Base-by-base conservation (phyloP, 1,284 basidiomycete species). In the Leccinum griseonigrum region DNA sequence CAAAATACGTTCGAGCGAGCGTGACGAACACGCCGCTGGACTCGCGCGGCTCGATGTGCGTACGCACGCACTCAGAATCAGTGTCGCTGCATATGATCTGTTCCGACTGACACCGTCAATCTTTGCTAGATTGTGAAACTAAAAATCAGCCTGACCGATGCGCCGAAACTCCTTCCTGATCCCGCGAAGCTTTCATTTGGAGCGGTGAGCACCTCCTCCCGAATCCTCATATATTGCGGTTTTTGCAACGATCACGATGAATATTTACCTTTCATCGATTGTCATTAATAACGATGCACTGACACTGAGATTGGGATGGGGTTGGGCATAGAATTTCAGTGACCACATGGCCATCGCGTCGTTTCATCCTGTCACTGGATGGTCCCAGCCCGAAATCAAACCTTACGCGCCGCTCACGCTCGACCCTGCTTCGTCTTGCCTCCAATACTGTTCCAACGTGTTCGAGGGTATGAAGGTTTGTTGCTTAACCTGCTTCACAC, bases 381-480 rank as follows among this genome's bases (percentile, higher is more conserved):
- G 94, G 94, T 85, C 84, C 10, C 76, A 83, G 0, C 94, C 94
- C 1, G 83, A 88, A 67, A 94, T 96, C 74, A 88, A 88, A 70
- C 91, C 93, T 0, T 90, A 88, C 64, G 88, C 81, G 0, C 88
- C 90, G 1, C 71, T 96, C 36, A 71, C 72, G 18, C 76, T 96
- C 26, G 91, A 95, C 67, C 94, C 94, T 1, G 80, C 86, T 14
- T 79, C 86, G 72, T 91, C 85, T 14, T 87, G 87, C 65, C 81
- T 92, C 66, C 89, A 92, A 57, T 96, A 95, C 70, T 87, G 85
- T 14, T 80, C 87, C 1, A 91, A 85, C 63, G 78, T 92, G 4
- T 96, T 95, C 65, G 94, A 96, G 73, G 94, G 94, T 2, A 91
- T 95, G 88, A 96, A 97, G 82, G 86, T 83, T 36, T 52, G 63